Percentiles rank a stretch among this genome's conserved stretches.
Conservation (phyloP, 2,329 filamentous ascomycete species). For the Fusarium globosum region DNA sequence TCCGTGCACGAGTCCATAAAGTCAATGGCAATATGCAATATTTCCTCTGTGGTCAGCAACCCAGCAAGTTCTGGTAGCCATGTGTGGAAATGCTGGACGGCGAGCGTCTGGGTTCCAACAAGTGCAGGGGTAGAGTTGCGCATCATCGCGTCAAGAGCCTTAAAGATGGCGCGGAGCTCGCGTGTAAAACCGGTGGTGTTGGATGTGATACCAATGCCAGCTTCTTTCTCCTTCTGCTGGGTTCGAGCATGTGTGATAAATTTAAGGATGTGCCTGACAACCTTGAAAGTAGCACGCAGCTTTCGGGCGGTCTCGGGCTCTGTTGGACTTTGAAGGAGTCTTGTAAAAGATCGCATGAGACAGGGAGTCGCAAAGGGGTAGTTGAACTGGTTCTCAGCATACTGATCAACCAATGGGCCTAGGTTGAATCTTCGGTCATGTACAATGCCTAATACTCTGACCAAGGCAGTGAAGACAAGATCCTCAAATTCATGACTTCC, state of each 20-base stretch:
- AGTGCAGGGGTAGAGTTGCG: slow-evolving; percentile 84
- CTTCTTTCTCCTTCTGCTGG: slow-evolving; percentile 90
- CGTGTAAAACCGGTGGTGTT: slow-evolving; percentile 79
- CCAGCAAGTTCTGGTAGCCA: slow-evolving; percentile 93
- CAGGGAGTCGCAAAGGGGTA: slow-evolving; percentile 93
- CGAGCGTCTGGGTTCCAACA: slow-evolving; percentile 92
- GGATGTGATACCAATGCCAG: slow-evolving; percentile 84
- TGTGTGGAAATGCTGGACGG: slow-evolving; percentile 95
- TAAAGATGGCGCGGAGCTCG: slow-evolving; percentile 88
- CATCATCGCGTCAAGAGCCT: slow-evolving; percentile 90
- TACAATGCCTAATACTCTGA: slow-evolving; percentile 90
- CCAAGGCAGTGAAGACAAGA: slow-evolving; percentile 88
- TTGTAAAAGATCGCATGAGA: slow-evolving; percentile 85
- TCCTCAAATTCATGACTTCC: slow-evolving; percentile 94
- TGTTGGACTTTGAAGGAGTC: slow-evolving; percentile 83
- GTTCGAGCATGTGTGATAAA: slow-evolving; percentile 92
- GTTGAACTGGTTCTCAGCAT: slow-evolving; percentile 88
- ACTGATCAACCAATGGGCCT: slow-evolving; percentile 89
- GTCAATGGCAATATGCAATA: slow-evolving; percentile 89
- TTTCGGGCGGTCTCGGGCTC: slow-evolving; percentile 87
- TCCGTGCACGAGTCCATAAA: slow-evolving; percentile 91
- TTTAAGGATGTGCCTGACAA: slow-evolving; percentile 90
- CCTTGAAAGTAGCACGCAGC: slow-evolving; percentile 92
- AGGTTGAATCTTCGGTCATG: slow-evolving; percentile 95
- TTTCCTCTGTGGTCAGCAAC: slow-evolving; percentile 82